Conservation (phyloP, 768 basidiomycete species). For the Megacollybia marginata region DNA sequence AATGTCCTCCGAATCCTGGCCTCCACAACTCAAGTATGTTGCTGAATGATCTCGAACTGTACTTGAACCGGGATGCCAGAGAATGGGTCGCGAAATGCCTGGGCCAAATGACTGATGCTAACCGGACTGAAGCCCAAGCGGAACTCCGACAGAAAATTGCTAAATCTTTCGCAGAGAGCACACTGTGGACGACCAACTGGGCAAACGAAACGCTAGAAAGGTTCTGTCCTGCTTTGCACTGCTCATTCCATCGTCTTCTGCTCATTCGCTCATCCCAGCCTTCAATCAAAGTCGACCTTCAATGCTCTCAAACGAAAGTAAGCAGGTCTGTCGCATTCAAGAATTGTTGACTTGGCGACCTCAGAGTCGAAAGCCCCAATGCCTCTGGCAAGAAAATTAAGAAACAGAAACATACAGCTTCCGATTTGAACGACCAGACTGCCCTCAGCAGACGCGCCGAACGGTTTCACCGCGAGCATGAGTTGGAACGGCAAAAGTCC, state of each 20-base stretch:
- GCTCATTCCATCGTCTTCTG: constrained; percentile 5
- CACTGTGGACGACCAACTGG: constrained; percentile 96
- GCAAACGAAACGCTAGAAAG: constrained; percentile 77
- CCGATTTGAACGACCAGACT: constrained; percentile 59
- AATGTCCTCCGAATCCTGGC: constrained; percentile 79
- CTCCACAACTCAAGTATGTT: constrained; percentile 67
- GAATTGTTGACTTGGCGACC: background rate
- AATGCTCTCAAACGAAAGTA: constrained; percentile 63
- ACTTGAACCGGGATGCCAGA: constrained; percentile 32
- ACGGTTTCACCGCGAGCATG: constrained; percentile 88
- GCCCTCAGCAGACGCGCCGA: constrained; percentile 73
- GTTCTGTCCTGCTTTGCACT: constrained; percentile 31
- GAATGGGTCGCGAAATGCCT: constrained; percentile 94
- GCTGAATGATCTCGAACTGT: background rate
- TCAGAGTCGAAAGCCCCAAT: constrained; percentile 30
- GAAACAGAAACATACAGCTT: constrained; percentile 48
- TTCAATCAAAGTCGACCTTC: constrained; percentile 53
- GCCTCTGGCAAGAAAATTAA: constrained; percentile 45
- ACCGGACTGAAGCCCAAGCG: constrained; percentile 81
- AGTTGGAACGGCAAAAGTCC: constrained; percentile 68
- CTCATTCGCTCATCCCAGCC: constrained; percentile 27
- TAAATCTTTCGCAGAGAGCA: constrained; percentile 78
- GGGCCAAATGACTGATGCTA: constrained; percentile 83
- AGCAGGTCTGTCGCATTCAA: constrained; percentile 26
- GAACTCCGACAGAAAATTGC: constrained; percentile 97